A percentile compares a stretch with the other conserved stretches of the same genome.
These are phyloP conservation scores for Byssothecium circinans DNA, from an alignment of 2,329 filamentous ascomycete species.

Conservation along the genomic window DNA sequence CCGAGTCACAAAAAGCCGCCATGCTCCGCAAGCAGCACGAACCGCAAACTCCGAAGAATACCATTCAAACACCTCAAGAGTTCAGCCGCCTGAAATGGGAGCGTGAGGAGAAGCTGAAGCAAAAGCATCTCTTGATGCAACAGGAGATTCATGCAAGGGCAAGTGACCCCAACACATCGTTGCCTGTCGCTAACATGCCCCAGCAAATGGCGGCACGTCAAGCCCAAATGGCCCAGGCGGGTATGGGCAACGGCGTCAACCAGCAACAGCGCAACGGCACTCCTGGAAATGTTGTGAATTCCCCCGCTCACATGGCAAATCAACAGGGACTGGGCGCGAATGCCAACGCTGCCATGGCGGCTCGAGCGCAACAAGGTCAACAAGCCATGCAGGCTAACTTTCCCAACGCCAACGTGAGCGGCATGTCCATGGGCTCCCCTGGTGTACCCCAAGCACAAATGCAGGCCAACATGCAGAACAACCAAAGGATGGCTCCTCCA, in stretches of 20 bases:
- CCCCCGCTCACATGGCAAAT: constrained; percentile 35
- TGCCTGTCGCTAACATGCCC: constrained; percentile 13
- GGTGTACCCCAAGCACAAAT: constrained; percentile 71
- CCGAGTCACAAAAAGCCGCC: constrained; percentile 70
- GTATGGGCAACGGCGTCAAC: constrained; percentile 41
- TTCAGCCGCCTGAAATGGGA: constrained; percentile 90
- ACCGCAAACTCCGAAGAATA: constrained; percentile 59
- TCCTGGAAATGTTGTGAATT: constrained; percentile 37
- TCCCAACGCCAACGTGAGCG: constrained; percentile 52
- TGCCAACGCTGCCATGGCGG: constrained; percentile 35
- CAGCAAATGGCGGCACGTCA: constrained; percentile 40
- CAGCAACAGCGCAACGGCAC: constrained; percentile 48
- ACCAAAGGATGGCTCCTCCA: constrained; percentile 59
- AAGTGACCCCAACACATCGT: constrained; percentile 17
- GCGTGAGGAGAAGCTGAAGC: constrained; percentile 67
- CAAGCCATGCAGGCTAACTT: constrained; percentile 54
- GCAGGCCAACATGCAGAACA: constrained; percentile 59
- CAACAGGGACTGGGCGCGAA: constrained; percentile 33
- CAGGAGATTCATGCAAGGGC: constrained; percentile 57
- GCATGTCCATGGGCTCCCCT: constrained; percentile 56
- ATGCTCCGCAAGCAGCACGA: constrained; percentile 83
- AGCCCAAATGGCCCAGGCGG: constrained; percentile 42
- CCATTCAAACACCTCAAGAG: constrained; percentile 77
- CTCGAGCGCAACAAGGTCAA: constrained; percentile 38
- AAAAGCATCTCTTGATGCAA: constrained; percentile 57